phyloP scores from a whole-genome alignment of 805 yeast genomes.

The Candida ovalis region DNA sequence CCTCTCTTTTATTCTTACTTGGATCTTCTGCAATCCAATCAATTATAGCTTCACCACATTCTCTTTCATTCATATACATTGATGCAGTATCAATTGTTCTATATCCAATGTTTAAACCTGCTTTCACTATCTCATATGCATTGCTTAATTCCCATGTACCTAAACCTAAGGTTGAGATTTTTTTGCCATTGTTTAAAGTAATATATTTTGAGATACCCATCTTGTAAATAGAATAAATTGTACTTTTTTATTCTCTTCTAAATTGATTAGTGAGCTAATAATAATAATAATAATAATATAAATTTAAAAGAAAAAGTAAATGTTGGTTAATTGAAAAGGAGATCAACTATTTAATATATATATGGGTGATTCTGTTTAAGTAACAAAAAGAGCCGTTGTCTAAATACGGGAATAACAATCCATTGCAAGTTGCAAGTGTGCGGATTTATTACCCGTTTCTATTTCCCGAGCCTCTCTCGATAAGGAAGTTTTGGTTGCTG shows the following conservation, averaged over 20 bases:
- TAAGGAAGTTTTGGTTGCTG: not conserved
- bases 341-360: not conserved
- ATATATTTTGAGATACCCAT: conserved; percentile 20
- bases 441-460: not conserved
- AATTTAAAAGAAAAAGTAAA: too few relatives aligned
- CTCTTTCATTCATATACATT: conserved; percentile 44
- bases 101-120: conserved; percentile 42
- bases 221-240: not conserved
- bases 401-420: not conserved
- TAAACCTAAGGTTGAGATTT: conserved; percentile 46
- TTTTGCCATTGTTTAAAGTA: conserved; percentile 50
- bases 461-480: not conserved
- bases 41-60: conserved; percentile 45
- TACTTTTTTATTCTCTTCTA: too few relatives aligned
- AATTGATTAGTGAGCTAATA: too few relatives aligned
- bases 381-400: not conserved
- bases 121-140: conserved; percentile 39
- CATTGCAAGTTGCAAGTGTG: not conserved
- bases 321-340: not conserved
- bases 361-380: not conserved
- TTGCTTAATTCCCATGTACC: conserved; percentile 43
- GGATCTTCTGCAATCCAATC: conserved; percentile 38
- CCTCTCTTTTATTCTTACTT: conserved; percentile 39
- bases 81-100: conserved; percentile 47
- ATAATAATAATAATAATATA: too few relatives aligned